phyloP scores from a whole-genome alignment of 2,329 filamentous ascomycete species.

The Verticillium nubilum region DNA sequence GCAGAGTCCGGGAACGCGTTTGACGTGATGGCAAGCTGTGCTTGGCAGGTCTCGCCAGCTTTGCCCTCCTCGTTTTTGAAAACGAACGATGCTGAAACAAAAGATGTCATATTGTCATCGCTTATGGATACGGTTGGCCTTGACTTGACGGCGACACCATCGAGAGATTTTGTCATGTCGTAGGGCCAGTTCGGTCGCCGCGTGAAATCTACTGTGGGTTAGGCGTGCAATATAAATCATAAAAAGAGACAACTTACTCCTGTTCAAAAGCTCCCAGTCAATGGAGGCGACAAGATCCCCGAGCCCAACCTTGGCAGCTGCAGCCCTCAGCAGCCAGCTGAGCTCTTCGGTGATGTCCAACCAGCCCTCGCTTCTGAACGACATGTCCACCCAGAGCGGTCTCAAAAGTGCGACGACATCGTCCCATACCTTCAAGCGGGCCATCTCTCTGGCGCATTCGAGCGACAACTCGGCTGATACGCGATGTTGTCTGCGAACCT shows the following conservation, averaged over 20 bases:
- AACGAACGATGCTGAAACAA: slow-evolving; percentile 48
- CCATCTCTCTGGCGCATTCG: slow-evolving; percentile 52
- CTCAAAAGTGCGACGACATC: slow-evolving; percentile 47
- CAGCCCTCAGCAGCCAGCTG: slow-evolving; percentile 54
- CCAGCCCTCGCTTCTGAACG: slow-evolving; percentile 56
- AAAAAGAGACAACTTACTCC: slow-evolving; percentile 32
- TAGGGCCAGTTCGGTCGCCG: slow-evolving; percentile 54
- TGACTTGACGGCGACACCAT: slow-evolving; percentile 36
- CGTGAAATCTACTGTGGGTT: slow-evolving; percentile 36
- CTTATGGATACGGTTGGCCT: slow-evolving; percentile 46
- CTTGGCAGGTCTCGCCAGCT: slow-evolving; percentile 53
- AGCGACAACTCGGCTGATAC: slow-evolving; percentile 51
- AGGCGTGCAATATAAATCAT: slow-evolving; percentile 13
- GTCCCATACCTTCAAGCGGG: slow-evolving; percentile 43
- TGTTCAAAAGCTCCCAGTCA: slow-evolving; percentile 61
- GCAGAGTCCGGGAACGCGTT: slow-evolving; percentile 46
- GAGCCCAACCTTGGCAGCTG: slow-evolving; percentile 45
- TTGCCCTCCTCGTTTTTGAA: slow-evolving; percentile 55
- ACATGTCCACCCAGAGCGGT: slow-evolving; percentile 52
- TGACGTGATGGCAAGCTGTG: slow-evolving; percentile 54
- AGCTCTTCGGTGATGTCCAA: slow-evolving; percentile 53
- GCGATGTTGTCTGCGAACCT: slow-evolving; percentile 46
- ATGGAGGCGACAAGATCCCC: slow-evolving; percentile 53
- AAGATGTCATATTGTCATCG: slow-evolving; percentile 46
- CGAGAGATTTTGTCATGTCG: slow-evolving; percentile 51